Conservation (phyloP, 2,329 filamentous ascomycete species). For the Diplodia corticola region DNA sequence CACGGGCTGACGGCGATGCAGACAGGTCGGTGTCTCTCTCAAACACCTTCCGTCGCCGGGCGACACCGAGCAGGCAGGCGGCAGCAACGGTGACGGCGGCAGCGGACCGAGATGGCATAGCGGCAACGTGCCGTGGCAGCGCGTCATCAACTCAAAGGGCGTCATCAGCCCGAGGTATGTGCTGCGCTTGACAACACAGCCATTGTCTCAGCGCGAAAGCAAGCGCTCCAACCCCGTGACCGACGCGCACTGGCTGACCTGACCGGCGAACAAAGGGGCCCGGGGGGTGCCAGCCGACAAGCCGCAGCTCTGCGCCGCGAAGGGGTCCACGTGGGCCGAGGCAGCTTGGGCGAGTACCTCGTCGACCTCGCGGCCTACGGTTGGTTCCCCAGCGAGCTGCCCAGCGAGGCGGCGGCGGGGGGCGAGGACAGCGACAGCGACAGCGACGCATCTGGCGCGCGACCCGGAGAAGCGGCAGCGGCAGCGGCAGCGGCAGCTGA, state of each 20-base stretch:
- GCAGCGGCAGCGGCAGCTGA: constrained; percentile 9
- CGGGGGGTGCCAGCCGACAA: constrained; percentile 48
- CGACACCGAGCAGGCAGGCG: constrained; percentile 19
- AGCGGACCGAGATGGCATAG: constrained; percentile 62
- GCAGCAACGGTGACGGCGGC: constrained; percentile 34
- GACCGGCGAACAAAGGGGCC: constrained; percentile 38
- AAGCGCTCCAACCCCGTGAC: constrained; percentile 11
- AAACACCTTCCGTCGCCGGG: constrained; percentile 71
- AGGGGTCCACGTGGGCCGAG: constrained; percentile 49
- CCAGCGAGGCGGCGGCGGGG: constrained; percentile 47
- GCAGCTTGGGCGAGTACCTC: constrained; percentile 49
- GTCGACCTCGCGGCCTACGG: constrained; percentile 50
- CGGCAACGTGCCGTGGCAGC: constrained; percentile 87
- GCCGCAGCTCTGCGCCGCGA: constrained; percentile 49
- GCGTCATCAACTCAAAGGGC: constrained; percentile 86
- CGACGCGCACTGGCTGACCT: background rate
- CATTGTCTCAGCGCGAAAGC: constrained; percentile 14
- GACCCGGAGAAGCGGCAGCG: background rate
- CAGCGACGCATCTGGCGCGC: constrained; percentile 21
- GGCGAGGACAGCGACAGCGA: constrained; percentile 37
- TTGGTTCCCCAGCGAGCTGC: constrained; percentile 54
- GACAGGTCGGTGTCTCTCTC: constrained; percentile 87
- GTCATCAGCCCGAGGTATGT: constrained; percentile 78
- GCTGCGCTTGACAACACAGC: constrained; percentile 7
- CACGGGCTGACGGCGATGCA: constrained; percentile 31